Base-by-base conservation (phyloP, 306 rosid species). In the Vigna reflexopilosa region DNA sequence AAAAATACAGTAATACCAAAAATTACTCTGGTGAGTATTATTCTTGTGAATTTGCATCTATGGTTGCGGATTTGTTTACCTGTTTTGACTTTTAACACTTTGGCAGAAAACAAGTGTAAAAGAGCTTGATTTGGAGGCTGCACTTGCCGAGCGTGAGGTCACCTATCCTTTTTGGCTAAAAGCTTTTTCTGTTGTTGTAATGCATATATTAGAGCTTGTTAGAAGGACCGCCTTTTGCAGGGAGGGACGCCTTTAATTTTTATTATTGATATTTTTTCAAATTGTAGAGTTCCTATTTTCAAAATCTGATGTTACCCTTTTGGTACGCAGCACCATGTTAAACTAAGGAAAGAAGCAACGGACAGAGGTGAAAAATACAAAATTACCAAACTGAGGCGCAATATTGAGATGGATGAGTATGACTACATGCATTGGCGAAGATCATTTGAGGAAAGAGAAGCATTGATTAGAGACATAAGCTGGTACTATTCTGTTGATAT, bases 351-450 rank as follows among this genome's bases (percentile, higher is more conserved):
- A 58, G 98, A 93, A 85, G 97, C 96, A 77, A 67, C 77, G 75
- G 91, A 74, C 74, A 87, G 93, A 87, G 99, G 98, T 72, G 97
- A 95, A 83, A 75, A 89, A 50, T 91, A 83, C 86, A 88, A 88
- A 87, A 79, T 92, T 65, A 49, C 77, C 47, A 82, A 86, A 50
- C 72, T 95, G 90, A 93, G 90, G 82, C 90, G 97, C 71, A 93
- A 92, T 79, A 20, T 62, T 67, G 99, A 95, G 89, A 95, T 95
- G 99, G 98, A 95, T 40, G 98, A 91, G 83, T 95, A 95, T 82
- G 99, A 95, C 81, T 75, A 75, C 8, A 59, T 95, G 84, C 99
- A 95, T 72, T 95, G 99, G 98, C 94, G 89, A 11, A 87, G 99
- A 78, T 95, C 99, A 30, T 86, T 86, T 19, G 98, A 93, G 82